phyloP scores from a whole-genome alignment of 1,284 basidiomycete genomes.

The Trichosporon asahii region DNA sequence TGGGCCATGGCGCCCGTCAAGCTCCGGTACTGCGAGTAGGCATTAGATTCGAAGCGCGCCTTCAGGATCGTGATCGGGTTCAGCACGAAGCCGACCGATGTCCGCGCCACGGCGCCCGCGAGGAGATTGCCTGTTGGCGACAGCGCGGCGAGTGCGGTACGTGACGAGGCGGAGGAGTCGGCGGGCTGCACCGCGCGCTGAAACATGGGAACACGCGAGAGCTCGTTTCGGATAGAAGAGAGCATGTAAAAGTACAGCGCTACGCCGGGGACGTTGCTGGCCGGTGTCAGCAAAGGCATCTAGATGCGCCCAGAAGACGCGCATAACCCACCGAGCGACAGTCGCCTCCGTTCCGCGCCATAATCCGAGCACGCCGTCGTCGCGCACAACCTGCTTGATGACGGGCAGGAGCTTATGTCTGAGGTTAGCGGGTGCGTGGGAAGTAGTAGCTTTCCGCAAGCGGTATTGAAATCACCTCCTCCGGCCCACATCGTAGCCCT shows the following conservation, averaged over 20 bases:
- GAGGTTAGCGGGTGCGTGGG: constrained; percentile 3
- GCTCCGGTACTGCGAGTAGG: constrained; percentile 66
- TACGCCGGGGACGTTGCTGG: constrained; percentile 89
- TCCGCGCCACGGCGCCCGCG: constrained; percentile 81
- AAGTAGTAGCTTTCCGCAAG: not conserved
- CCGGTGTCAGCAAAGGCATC: too few relatives aligned
- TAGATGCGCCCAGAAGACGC: too few relatives aligned
- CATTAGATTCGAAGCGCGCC: constrained; percentile 86
- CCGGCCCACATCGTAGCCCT: constrained; percentile 49
- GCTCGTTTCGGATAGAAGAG: constrained; percentile 70
- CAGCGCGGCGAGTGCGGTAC: constrained; percentile 65
- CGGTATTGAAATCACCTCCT: constrained; percentile 28
- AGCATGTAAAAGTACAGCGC: constrained; percentile 87
- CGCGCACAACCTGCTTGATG: constrained; percentile 44
- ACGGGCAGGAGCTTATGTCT: constrained; percentile 36
- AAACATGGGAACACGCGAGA: constrained; percentile 39
- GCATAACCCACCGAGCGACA: constrained; percentile 62
- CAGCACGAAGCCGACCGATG: constrained; percentile 78
- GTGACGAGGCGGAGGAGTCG: not conserved
- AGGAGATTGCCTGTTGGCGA: constrained; percentile 78
- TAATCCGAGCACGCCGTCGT: constrained; percentile 52
- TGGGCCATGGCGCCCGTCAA: constrained; percentile 62
- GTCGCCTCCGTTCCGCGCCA: constrained; percentile 84
- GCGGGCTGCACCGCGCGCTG: constrained; percentile 34
- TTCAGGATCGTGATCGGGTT: constrained; percentile 95